Evolutionary conservation across 176 grass and related monocot genomes (phyloP), one percentile per base, ranked within the genome.

Genomic region (Typha latifolia): DNA sequence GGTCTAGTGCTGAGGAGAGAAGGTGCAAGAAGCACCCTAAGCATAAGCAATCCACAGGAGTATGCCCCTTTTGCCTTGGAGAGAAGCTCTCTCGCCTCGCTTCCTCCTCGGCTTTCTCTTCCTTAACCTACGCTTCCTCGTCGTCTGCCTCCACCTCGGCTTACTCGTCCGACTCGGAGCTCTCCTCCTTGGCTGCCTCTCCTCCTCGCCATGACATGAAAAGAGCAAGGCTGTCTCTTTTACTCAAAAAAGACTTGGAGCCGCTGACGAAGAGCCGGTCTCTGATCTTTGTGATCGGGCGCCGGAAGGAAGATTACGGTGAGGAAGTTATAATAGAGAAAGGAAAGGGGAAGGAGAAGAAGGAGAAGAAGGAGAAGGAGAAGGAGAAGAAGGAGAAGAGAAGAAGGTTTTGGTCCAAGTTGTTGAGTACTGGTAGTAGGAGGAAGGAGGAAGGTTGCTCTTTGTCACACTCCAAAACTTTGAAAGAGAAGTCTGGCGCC

Each of bases 211-310:
- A 49, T 14, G 14, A 59, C 34, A 13, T 18, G 21, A 67, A 67
- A 50, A 51, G 63, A 56, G 14, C 10, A 8, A 20, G 52, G 11
- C 1, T 32, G 13, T 11, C 19, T 29, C 51, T 66, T 48, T 50
- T 67, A 21, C 18, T 67, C 14, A 51, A 65, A 43, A 11, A 11
- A 11, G 0, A 5, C 9, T 47, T 4, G 19, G 18, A 9, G 12
- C 49, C 32, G 64, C 31, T 76, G 64, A 67, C 6, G 51, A 76
- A 76, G 73, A 76, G 73, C 32, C 63, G 19, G 34, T 76, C 73
- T 12, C n/a, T 67, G 51, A 8, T 43, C 18, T 53, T 67, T 7
- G 23, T 51, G 61, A 16, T 48, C 12, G 26, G 48, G 2, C 20
- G 32, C 8, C 12, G 63, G 9, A 29, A 51, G 32, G n/a, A 48